Conservation (phyloP, 345 rosid genomes). For the Eucalyptus marginata region DNA sequence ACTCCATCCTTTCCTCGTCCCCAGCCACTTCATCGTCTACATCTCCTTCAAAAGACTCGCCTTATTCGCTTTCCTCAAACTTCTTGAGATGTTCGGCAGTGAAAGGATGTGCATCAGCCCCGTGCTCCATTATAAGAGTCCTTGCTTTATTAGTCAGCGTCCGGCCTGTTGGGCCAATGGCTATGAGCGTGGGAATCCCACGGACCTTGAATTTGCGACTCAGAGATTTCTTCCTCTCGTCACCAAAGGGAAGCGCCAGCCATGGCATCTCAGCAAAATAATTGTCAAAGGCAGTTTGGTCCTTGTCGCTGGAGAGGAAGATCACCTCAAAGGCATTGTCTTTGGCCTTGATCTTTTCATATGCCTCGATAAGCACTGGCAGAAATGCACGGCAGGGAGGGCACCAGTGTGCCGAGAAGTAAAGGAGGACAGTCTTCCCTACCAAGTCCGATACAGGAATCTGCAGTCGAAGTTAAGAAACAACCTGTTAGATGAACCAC, state of each 20-base stretch:
- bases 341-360: constrained; percentile 15
- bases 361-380: constrained; percentile 19
- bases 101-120: constrained; percentile 32
- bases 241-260: constrained; percentile 30
- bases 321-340: constrained; percentile 19
- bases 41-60: constrained; percentile 46
- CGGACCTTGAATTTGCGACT: constrained; percentile 18
- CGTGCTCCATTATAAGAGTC: constrained; percentile 2
- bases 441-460: constrained; percentile 17
- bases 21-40: constrained; percentile 28
- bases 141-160: constrained; percentile 15
- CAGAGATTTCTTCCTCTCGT: constrained; percentile 10
- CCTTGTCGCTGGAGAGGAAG: constrained; percentile 26
- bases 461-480: neutral
- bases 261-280: constrained; percentile 25
- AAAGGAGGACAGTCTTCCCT: constrained; percentile 29
- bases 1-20: neutral
- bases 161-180: constrained; percentile 20
- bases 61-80: constrained; percentile 17
- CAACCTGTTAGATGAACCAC: neutral
- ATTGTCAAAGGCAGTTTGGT: constrained; percentile 10
- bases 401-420: constrained; percentile 35
- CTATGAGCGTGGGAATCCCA: constrained; percentile 19
- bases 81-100: constrained; percentile 4
- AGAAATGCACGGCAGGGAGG: constrained; percentile 28